A percentile compares a stretch with the other conserved stretches of the same genome.
phyloP scores from a whole-genome alignment of 352 stramenopile genomes.

The Thraustochytrium striatum region DNA sequence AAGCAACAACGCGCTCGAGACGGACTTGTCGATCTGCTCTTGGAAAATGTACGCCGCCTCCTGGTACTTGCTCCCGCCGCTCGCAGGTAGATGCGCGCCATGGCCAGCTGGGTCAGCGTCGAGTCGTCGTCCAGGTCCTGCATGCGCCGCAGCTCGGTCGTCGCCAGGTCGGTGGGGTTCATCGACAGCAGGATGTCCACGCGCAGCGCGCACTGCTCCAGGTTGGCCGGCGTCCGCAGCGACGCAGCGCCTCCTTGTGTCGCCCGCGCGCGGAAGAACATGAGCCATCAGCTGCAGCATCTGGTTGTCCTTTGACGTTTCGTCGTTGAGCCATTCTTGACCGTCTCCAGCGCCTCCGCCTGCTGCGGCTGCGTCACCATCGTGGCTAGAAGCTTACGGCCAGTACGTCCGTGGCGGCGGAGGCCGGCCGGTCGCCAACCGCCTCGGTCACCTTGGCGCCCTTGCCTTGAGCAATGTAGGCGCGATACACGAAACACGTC shows the following conservation, averaged over 20 bases:
- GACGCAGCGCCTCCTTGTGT: conserved; percentile 41
- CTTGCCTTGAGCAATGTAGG: conserved; percentile 41
- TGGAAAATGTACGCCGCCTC: conserved; percentile 46
- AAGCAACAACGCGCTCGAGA: conserved; percentile 12
- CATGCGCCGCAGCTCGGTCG: conserved; percentile 37
- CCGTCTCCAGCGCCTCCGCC: conserved; percentile 8
- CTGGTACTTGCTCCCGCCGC: conserved; percentile 28
- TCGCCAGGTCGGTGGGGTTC: conserved; percentile 41
- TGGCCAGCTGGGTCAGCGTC: conserved; percentile 32
- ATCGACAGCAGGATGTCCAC: conserved; percentile 39
- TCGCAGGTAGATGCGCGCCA: conserved; percentile 8
- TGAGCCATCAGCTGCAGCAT: conserved; percentile 34
- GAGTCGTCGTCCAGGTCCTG: conserved; percentile 41
- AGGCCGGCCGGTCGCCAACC: neutral
- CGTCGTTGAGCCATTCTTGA: conserved; percentile 24
- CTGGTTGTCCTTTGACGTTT: conserved; percentile 47
- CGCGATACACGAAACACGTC: conserved; percentile 29
- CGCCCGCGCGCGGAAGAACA: neutral
- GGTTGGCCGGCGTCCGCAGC: conserved; percentile 6
- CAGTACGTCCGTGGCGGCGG: conserved; percentile 13
- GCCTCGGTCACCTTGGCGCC: conserved; percentile 21
- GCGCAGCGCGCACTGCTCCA: conserved; percentile 17
- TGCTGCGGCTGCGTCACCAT: conserved; percentile 9
- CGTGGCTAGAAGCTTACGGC: conserved; percentile 24
- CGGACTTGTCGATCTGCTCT: conserved; percentile 46